A percentile compares a stretch with the other conserved stretches of the same genome.
phyloP scores from a whole-genome alignment of 140 eudicot species.

The Flaveria floridana region DNA sequence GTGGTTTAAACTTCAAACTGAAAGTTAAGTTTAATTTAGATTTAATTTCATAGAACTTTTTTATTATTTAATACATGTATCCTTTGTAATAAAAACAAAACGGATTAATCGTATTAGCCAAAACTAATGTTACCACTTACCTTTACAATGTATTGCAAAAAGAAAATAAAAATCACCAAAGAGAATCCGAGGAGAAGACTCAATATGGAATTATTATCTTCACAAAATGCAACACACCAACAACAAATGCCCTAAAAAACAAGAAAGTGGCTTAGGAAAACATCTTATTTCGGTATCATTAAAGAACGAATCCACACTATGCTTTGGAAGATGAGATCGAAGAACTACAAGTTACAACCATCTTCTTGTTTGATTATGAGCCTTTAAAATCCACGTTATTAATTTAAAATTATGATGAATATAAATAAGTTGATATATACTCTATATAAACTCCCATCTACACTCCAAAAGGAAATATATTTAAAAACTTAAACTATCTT shows the following conservation, averaged over 20 bases:
- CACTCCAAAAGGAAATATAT: neutral
- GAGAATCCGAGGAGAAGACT: too few species aligned
- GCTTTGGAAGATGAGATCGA: neutral
- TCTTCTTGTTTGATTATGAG: neutral
- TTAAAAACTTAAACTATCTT: neutral
- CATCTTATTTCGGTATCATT: neutral
- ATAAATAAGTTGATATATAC: too few species aligned
- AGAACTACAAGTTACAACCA: neutral
- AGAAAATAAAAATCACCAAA: neutral
- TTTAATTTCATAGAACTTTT: too few species aligned
- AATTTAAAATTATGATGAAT: too few species aligned
- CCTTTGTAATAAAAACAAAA: too few species aligned
- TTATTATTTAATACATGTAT: too few species aligned
- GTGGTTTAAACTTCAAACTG: too few species aligned
- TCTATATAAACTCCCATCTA: neutral
- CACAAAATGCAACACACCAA: conserved; percentile 16
- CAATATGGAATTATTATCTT: neutral
- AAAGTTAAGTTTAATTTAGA: too few species aligned
- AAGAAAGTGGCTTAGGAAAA: neutral
- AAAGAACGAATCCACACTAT: neutral
- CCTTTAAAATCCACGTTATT: too few species aligned
- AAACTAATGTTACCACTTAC: too few species aligned
- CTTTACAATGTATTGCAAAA: too few species aligned
- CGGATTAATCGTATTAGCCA: neutral
- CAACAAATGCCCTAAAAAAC: neutral